A percentile compares a stretch with the other conserved stretches of the same genome.
phyloP scores from a whole-genome alignment of 805 yeast species.

The Metschnikowia vanudenii region DNA sequence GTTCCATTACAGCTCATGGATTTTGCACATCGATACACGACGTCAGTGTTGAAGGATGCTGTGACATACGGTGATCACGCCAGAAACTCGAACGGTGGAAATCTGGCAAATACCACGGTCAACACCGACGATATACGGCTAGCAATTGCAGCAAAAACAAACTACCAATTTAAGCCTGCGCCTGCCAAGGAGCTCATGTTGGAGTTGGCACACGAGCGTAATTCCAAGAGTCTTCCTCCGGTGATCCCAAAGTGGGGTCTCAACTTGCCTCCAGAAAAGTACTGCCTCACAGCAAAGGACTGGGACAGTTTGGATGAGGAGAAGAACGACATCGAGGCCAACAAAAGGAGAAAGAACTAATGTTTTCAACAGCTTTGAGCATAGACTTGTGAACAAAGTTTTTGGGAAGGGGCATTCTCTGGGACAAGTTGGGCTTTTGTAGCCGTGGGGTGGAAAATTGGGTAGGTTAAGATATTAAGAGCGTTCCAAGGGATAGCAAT shows the following conservation, averaged over 20 bases:
- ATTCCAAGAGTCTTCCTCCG: slow-evolving; percentile 85
- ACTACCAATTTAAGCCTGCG: slow-evolving; percentile 89
- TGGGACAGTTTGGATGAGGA: slow-evolving; percentile 49
- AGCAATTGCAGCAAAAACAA: slow-evolving; percentile 92
- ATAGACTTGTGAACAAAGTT: no score
- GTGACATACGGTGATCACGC: slow-evolving; percentile 85
- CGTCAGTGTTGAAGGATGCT: slow-evolving; percentile 86
- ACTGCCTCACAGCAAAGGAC: slow-evolving; percentile 82
- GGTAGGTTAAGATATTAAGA: no score
- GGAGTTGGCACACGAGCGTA: slow-evolving; percentile 90
- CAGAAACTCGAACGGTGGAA: slow-evolving; percentile 33
- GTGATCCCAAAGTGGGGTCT: slow-evolving; percentile 90
- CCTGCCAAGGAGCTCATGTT: slow-evolving; percentile 90
- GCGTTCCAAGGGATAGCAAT: no score
- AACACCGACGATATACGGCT: slow-evolving; percentile 88
- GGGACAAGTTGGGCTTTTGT: no score
- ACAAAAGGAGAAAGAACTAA: slow-evolving; percentile 10
- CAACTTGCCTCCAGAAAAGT: slow-evolving; percentile 95
- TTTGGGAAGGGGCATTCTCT: no score
- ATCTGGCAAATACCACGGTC: slow-evolving; percentile 40
- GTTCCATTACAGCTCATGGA: slow-evolving; percentile 96
- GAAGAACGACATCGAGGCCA: slow-evolving; percentile 19
- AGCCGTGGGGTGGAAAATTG: no score
- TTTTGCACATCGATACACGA: slow-evolving; percentile 88
- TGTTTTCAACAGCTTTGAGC: no score